phyloP scores from a whole-genome alignment of 2,329 filamentous ascomycete species.

The Colletotrichum tropicicola region DNA sequence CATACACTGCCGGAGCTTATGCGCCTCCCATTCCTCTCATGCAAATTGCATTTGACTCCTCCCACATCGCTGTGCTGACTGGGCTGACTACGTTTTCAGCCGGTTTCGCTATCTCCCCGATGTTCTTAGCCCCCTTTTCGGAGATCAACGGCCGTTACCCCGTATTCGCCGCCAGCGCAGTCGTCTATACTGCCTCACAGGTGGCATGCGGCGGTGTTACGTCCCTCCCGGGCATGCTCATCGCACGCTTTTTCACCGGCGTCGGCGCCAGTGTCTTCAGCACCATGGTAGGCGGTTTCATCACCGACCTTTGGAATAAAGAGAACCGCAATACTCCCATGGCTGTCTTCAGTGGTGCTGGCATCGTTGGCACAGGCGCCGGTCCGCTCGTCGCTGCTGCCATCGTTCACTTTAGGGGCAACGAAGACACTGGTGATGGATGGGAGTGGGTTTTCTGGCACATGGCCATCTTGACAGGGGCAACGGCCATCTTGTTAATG shows the following conservation, averaged over 20 bases:
- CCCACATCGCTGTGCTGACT: neutral
- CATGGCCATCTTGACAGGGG: slow-evolving; percentile 76
- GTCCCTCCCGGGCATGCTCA: slow-evolving; percentile 74
- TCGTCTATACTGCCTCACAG: slow-evolving; percentile 77
- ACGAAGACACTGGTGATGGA: no score
- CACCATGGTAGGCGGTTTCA: slow-evolving; percentile 89
- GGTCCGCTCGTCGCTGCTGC: neutral
- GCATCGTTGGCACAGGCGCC: slow-evolving; percentile 75
- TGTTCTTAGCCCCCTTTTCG: slow-evolving; percentile 87
- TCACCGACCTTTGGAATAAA: slow-evolving; percentile 84
- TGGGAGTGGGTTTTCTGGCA: slow-evolving; percentile 40
- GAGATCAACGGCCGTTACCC: slow-evolving; percentile 89
- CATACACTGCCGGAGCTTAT: no score
- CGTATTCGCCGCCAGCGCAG: slow-evolving; percentile 78
- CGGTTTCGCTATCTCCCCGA: slow-evolving; percentile 85
- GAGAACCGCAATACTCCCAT: slow-evolving; percentile 86
- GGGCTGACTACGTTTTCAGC: slow-evolving; percentile 85
- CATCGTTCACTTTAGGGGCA: slow-evolving; percentile 1
- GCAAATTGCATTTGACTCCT: no score
- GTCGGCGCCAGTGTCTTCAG: slow-evolving; percentile 80
- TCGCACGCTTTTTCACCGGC: slow-evolving; percentile 79
- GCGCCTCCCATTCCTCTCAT: no score
- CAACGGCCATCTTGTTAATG: slow-evolving; percentile 67
- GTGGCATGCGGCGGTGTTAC: slow-evolving; percentile 76
- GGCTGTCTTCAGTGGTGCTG: slow-evolving; percentile 82